Percentiles rank a stretch among this genome's conserved stretches.
Conservation (phyloP, 1,284 basidiomycete species). For the Cutaneotrichosporon sp. region DNA sequence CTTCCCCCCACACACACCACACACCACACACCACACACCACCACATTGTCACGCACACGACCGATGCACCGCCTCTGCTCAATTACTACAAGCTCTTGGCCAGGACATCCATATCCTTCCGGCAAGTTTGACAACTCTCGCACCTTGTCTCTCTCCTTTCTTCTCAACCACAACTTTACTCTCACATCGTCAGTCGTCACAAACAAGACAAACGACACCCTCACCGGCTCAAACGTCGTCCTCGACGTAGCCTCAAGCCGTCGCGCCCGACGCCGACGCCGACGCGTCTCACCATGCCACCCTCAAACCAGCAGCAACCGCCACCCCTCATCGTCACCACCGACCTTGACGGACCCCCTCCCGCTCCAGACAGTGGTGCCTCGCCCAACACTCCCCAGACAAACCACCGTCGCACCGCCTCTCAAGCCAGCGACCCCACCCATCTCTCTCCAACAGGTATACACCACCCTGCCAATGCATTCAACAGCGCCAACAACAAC, state of each 20-base stretch:
- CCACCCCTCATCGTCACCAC: slow-evolving; percentile 39
- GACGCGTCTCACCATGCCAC: slow-evolving; percentile 3
- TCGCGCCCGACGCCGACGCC: not conserved
- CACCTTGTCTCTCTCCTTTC: too few relatives aligned
- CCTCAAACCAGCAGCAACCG: slow-evolving; percentile 9
- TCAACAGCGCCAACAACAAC: not conserved
- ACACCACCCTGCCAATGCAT: slow-evolving; percentile 8
- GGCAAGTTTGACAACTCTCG: too few relatives aligned
- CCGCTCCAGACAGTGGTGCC: not conserved
- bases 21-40: not conserved
- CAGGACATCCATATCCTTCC: too few relatives aligned
- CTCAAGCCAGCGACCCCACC: slow-evolving; percentile 16
- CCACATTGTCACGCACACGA: too few relatives aligned
- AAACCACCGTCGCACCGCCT: slow-evolving; percentile 13
- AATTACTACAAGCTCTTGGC: too few relatives aligned
- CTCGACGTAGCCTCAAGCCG: too few relatives aligned
- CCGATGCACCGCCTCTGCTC: too few relatives aligned
- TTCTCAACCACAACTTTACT: too few relatives aligned
- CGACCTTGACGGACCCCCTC: slow-evolving; percentile 26
- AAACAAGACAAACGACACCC: too few relatives aligned
- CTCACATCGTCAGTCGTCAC: too few relatives aligned
- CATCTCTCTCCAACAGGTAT: slow-evolving; percentile 26
- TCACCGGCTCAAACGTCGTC: too few relatives aligned
- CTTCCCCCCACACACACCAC: not conserved
- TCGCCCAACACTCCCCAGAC: slow-evolving; percentile 10